phyloP scores from a whole-genome alignment of 1,139 yeast genomes.

The Scheffersomyces quercinus region DNA sequence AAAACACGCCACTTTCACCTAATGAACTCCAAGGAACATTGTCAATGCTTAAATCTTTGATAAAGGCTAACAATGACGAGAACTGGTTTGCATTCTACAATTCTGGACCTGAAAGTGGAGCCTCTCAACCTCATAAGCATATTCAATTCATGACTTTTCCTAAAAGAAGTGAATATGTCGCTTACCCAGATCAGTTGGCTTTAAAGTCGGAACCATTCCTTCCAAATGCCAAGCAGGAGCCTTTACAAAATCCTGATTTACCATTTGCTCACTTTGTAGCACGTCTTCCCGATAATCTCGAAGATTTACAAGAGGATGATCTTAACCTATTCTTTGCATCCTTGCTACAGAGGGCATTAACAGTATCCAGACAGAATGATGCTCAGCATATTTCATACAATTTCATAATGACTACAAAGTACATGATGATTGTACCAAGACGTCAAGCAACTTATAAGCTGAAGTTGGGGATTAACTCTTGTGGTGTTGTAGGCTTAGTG shows the following conservation, averaged over 20 bases:
- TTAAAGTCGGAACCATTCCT: conserved; percentile 48
- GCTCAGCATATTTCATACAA: conserved; percentile 63
- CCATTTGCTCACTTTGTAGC: conserved; percentile 85
- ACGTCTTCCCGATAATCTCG: conserved; percentile 51
- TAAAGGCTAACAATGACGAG: conserved; percentile 17
- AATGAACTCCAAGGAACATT: conserved; percentile 63
- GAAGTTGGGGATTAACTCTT: conserved; percentile 68
- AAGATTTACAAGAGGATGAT: conserved; percentile 45
- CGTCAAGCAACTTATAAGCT: conserved; percentile 39
- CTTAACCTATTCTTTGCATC: conserved; percentile 68
- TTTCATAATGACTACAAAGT: conserved; percentile 73
- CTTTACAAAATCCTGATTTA: conserved; percentile 58
- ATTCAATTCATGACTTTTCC: conserved; percentile 82
- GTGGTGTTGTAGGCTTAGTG: conserved; percentile 78
- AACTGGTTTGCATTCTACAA: conserved; percentile 78
- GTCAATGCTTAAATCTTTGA: conserved; percentile 42
- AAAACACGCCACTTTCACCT: conserved; percentile 69
- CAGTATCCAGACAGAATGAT: conserved; percentile 58
- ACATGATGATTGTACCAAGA: conserved; percentile 89
- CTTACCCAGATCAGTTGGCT: conserved; percentile 62
- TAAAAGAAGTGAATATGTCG: conserved; percentile 39
- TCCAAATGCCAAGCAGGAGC: conserved; percentile 55
- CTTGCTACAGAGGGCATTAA: conserved; percentile 68
- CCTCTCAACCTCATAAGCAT: conserved; percentile 92
- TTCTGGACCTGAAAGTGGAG: conserved; percentile 86